These are phyloP conservation scores for Alternaria brassicae DNA, from an alignment of 2,329 filamentous ascomycete species.

Conservation along the genomic window DNA sequence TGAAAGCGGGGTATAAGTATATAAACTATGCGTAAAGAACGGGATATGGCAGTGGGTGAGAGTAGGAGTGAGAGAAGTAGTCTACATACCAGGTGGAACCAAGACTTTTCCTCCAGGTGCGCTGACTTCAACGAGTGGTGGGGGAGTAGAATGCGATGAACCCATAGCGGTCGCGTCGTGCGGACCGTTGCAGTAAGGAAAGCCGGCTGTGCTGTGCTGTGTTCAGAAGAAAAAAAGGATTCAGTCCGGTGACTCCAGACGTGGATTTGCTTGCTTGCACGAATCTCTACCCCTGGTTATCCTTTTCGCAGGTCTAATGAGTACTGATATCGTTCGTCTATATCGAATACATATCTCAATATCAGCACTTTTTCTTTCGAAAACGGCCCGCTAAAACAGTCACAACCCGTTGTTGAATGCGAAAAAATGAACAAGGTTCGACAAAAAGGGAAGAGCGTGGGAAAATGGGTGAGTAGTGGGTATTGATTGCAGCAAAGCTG, in stretches of 20 bases:
- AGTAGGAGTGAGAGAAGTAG: neutral
- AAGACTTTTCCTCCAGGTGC: slow-evolving; percentile 29
- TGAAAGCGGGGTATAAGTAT: neutral
- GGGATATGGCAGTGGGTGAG: neutral
- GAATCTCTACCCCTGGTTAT: neutral
- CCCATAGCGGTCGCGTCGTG: slow-evolving; percentile 26
- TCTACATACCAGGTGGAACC: slow-evolving; percentile 24
- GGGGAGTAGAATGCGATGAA: slow-evolving; percentile 27
- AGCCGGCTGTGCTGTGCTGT: neutral
- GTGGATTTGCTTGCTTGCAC: neutral
- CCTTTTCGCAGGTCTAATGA: neutral
- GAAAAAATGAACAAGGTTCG: neutral
- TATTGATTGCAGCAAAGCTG: neutral
- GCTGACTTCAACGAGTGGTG: slow-evolving; percentile 33
- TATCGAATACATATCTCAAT: neutral
- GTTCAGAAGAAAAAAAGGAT: neutral
- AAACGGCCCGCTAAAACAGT: too few species aligned
- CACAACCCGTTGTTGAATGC: neutral
- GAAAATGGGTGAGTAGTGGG: neutral
- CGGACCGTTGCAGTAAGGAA: neutral
- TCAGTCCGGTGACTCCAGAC: neutral
- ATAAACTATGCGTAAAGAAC: neutral
- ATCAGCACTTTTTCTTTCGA: neutral
- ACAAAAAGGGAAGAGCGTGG: too few species aligned
- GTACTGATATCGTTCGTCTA: neutral